These are phyloP conservation scores for Mycena rebaudengoi DNA, from an alignment of 768 basidiomycete genomes.

Conservation along the genomic window DNA sequence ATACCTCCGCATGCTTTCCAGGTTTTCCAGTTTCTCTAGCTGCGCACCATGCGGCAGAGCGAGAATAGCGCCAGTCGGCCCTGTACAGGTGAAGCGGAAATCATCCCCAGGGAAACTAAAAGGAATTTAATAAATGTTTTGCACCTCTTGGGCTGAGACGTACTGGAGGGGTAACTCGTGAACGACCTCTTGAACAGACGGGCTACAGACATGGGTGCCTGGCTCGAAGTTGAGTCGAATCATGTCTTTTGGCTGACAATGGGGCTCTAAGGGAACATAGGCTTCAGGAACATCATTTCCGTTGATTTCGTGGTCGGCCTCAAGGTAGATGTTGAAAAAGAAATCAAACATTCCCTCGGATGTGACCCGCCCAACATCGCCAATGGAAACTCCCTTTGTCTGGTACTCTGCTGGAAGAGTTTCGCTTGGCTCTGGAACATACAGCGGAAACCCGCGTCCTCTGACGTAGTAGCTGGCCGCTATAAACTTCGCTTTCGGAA, in stretches of 20 bases:
- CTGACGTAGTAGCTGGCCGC: not conserved
- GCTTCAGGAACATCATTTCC: conserved; percentile 38
- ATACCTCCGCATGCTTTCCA: conserved; percentile 14
- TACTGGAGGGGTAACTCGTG: not conserved
- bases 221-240: not conserved
- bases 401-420: conserved; percentile 29
- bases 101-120: conserved; percentile 9
- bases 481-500: conserved; percentile 6
- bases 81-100: conserved; percentile 9
- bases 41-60: conserved; percentile 23
- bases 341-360: conserved; percentile 42
- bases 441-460: conserved; percentile 40
- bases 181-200: not conserved
- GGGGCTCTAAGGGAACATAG: conserved; percentile 15
- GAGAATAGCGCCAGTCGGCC: conserved; percentile 22
- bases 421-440: conserved; percentile 36
- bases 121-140: too few relatives aligned
- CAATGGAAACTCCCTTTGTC: conserved; percentile 36
- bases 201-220: not conserved
- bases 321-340: conserved; percentile 34
- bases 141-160: too few relatives aligned
- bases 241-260: not conserved
- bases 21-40: not conserved
- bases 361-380: conserved; percentile 43
- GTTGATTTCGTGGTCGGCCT: conserved; percentile 38